Evolutionary conservation across 768 basidiomycete species (phyloP).

Genomic region (Plicaturopsis crispa): DNA sequence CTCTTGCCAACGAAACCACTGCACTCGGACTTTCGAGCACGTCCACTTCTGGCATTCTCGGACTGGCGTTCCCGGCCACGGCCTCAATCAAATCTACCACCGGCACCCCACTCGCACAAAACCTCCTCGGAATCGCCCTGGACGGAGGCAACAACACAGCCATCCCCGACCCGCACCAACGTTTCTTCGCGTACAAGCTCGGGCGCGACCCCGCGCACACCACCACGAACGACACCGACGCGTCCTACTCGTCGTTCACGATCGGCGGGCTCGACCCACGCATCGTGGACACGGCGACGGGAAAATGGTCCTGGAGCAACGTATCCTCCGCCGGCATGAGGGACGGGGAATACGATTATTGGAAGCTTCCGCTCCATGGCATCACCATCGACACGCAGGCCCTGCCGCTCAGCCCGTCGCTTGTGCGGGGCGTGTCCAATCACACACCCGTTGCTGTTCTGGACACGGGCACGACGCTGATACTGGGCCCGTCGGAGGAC

Average conservation of each 20-base stretch:
- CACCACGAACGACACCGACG: slow-evolving; percentile 11
- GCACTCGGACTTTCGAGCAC: slow-evolving; percentile 35
- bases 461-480: slow-evolving; percentile 55
- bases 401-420: slow-evolving; percentile 37
- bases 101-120: slow-evolving; percentile 41
- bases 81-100: slow-evolving; percentile 36
- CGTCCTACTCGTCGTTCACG: slow-evolving; percentile 37
- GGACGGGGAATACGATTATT: slow-evolving; percentile 38
- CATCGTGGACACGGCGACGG: slow-evolving; percentile 21
- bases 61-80: slow-evolving; percentile 40
- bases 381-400: slow-evolving; percentile 35
- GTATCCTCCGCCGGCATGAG: slow-evolving; percentile 31
- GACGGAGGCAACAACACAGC: no score
- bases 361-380: slow-evolving; percentile 44
- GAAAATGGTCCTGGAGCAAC: slow-evolving; percentile 26
- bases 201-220: slow-evolving; percentile 22
- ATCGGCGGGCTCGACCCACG: slow-evolving; percentile 39
- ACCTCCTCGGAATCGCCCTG: no score
- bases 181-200: slow-evolving; percentile 46
- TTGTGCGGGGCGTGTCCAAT: slow-evolving; percentile 32
- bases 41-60: slow-evolving; percentile 48
- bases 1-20: slow-evolving; percentile 33
- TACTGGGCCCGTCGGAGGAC: slow-evolving; percentile 45
- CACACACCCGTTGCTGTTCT: slow-evolving; percentile 44
- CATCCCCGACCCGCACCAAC: slow-evolving; percentile 26